Evolutionary conservation across 2,329 filamentous ascomycete genomes (phyloP).

Genomic region (Mollisia scopiformis): DNA sequence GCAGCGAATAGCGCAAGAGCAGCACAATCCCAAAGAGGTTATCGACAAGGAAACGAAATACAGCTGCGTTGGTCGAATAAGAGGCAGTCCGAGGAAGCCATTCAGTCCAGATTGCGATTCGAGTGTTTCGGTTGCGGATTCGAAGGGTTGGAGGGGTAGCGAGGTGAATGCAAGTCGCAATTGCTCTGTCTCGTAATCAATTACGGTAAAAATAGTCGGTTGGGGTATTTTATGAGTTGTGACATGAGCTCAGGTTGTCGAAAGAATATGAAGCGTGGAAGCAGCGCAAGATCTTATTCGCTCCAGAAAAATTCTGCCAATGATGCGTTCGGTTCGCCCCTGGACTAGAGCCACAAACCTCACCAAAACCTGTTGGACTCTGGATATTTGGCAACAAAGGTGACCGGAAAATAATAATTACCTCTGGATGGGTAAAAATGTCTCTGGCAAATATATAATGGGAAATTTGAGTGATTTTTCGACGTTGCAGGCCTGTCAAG

Average conservation of each 20-base stretch:
- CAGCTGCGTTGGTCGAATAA: slow-evolving; percentile 32
- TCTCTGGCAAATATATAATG: background rate
- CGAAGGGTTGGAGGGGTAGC: background rate
- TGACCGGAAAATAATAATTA: too few relatives aligned
- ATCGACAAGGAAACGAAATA: slow-evolving; percentile 29
- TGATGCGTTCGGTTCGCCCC: background rate
- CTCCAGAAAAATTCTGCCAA: slow-evolving; percentile 7
- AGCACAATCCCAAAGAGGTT: slow-evolving; percentile 13
- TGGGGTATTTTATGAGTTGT: too few relatives aligned
- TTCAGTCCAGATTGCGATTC: slow-evolving; percentile 24
- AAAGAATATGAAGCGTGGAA: slow-evolving; percentile 9
- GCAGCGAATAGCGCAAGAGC: background rate
- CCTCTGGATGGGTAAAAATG: background rate
- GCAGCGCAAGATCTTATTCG: slow-evolving; percentile 6
- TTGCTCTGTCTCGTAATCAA: background rate
- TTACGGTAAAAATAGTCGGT: background rate
- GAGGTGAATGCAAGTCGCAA: background rate
- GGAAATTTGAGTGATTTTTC: background rate
- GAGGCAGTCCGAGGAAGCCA: slow-evolving; percentile 29
- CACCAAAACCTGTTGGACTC: too few relatives aligned
- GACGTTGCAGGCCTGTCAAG: background rate
- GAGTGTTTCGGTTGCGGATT: background rate
- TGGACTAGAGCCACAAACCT: too few relatives aligned
- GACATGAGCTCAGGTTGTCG: slow-evolving; percentile 10
- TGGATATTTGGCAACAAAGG: background rate